Base-by-base conservation (phyloP, 2,329 filamentous ascomycete species). In the Intubia oerlemansii region DNA sequence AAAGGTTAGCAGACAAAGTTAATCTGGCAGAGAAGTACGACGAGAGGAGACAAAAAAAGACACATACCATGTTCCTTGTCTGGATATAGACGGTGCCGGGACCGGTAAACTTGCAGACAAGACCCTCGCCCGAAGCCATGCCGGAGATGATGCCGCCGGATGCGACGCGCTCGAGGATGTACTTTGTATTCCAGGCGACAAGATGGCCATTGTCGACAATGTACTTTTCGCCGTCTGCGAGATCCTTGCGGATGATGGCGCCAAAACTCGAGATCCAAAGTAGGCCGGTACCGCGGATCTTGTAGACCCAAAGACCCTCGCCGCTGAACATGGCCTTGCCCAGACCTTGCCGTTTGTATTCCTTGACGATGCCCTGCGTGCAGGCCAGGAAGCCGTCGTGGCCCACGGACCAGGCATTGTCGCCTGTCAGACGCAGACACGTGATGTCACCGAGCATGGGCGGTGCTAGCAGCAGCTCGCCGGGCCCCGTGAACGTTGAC, bases 101-200 rank as follows among this genome's bases (percentile, higher is more conserved):
- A 0, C 78, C 84, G 0, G 74, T 81, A 39, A 95, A 95, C 46
- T 82, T 91, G 57, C 88, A 98, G 4, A 92, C 84, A 20, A 95
- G 55, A 0, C 88, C 88, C 51, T 98, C 88, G 0, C 65, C 76
- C 0, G 80, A 73, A 17, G 72, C 69, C 14, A 92, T 50, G 8
- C 74, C 72, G n/a, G 79, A 85, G n/a, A 98, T 75, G 37, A 98
- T 71, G 21, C 88, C 88, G 3, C 88, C 88, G 4, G 78, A 88
- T 0, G 85, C 73, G 4, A 90, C 76, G 11, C 88, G 72, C 53
- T 93, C 82, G 36, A 98, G 69, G 5, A 79, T 63, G 43, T 95
- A 98, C 44, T 91, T 81, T 44, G 78, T 84, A 47, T 93, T 93
- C 88, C 88, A 98, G 0, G 88, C 85, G 1, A 95, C 82, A 1